phyloP scores from a whole-genome alignment of 208 protist species.

The Crithidia mellificae region DNA sequence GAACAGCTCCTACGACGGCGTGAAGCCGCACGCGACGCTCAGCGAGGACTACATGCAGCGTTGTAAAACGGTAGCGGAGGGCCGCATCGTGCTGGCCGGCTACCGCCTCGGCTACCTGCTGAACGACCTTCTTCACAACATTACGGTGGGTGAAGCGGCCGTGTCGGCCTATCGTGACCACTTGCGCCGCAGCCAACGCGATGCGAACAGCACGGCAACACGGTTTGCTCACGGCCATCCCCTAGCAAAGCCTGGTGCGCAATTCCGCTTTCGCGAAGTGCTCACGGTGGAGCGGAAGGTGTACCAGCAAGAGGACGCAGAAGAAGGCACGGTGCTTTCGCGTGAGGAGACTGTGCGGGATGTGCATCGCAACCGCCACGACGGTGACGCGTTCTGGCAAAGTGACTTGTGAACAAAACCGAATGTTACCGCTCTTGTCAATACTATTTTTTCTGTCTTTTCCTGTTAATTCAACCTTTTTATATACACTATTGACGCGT shows the following conservation, averaged over 20 bases:
- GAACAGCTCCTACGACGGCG: slow-evolving; percentile 64
- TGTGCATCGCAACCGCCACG: neutral
- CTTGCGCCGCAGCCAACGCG: neutral
- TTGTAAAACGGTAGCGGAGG: slow-evolving; percentile 52
- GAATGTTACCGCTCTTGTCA: neutral
- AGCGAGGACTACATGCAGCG: slow-evolving; percentile 49
- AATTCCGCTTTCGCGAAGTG: slow-evolving; percentile 18
- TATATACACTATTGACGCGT: too few relatives aligned
- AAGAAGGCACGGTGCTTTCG: slow-evolving; percentile 4
- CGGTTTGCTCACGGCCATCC: too few relatives aligned
- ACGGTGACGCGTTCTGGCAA: slow-evolving; percentile 12
- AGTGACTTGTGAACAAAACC: neutral
- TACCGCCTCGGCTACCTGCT: slow-evolving; percentile 69
- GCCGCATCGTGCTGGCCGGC: slow-evolving; percentile 65
- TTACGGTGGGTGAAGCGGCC: slow-evolving; percentile 21
- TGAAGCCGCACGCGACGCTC: slow-evolving; percentile 32
- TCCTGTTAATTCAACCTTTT: too few relatives aligned
- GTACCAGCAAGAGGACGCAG: slow-evolving; percentile 6
- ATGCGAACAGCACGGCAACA: neutral
- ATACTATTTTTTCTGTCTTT: neutral
- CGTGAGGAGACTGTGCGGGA: slow-evolving; percentile 18
- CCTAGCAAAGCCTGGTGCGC: neutral
- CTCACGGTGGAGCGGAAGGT: slow-evolving; percentile 13
- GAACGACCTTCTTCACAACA: slow-evolving; percentile 47
- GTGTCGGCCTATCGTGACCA: slow-evolving; percentile 10